Conservation (phyloP, 208 protist genomes). For the Trichomonas vaginalis region DNA sequence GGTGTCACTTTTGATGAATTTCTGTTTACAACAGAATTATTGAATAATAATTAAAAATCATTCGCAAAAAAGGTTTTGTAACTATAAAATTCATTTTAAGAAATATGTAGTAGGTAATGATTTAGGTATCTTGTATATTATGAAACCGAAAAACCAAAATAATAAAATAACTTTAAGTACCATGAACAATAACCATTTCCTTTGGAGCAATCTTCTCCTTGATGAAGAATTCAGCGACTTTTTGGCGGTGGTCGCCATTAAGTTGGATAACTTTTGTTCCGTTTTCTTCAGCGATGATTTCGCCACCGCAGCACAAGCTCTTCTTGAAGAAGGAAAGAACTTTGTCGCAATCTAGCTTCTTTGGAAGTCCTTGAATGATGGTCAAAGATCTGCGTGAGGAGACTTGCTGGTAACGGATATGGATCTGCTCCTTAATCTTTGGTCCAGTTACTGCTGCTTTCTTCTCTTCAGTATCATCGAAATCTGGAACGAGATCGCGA, state of each 20-base stretch:
- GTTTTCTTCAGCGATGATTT: constrained; percentile 58
- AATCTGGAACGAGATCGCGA: neutral
- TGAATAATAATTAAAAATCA: too few relatives aligned
- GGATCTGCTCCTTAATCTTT: constrained; percentile 33
- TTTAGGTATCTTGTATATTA: too few relatives aligned
- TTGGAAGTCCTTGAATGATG: constrained; percentile 72
- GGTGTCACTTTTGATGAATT: too few relatives aligned
- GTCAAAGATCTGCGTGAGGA: constrained; percentile 79
- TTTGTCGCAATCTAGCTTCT: constrained; percentile 67
- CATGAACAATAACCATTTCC: constrained; percentile 73
- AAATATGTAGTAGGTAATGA: too few relatives aligned
- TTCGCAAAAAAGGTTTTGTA: too few relatives aligned
- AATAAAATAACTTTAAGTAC: too few relatives aligned
- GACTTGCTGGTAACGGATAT: constrained; percentile 84
- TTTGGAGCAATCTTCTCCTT: constrained; percentile 61
- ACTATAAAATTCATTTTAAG: too few relatives aligned
- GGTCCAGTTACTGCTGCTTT: neutral
- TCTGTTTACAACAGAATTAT: too few relatives aligned
- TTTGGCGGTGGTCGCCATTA: constrained; percentile 76
- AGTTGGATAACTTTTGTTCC: constrained; percentile 75
- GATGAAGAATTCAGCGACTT: constrained; percentile 69
- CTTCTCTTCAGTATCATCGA: neutral
- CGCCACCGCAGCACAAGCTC: constrained; percentile 76
- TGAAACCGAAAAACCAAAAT: too few relatives aligned
- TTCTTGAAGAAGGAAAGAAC: constrained; percentile 57